Evolutionary conservation across 2,329 filamentous ascomycete species (phyloP).

Genomic region (Sarocladium brachiariae): DNA sequence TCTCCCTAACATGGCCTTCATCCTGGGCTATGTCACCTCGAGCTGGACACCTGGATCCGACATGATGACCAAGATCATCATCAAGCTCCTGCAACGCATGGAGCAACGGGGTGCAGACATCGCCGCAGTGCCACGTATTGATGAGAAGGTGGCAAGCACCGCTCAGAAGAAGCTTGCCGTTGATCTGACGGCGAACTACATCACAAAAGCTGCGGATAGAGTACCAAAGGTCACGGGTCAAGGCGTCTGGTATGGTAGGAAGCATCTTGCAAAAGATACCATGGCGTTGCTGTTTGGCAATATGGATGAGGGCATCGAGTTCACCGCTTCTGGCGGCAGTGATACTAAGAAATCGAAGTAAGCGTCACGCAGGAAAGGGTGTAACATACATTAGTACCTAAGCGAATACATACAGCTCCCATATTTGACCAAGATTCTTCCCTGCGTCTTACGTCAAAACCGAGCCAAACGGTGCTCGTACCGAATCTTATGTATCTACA

Average conservation of each 20-base stretch:
- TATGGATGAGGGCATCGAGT: conserved; percentile 25
- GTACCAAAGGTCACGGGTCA: conserved; percentile 29
- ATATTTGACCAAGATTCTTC: no score
- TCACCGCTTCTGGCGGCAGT: conserved; percentile 14
- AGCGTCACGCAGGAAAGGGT: not conserved
- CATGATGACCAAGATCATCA: conserved; percentile 34
- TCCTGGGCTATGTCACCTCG: conserved; percentile 57
- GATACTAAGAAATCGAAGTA: conserved; percentile 18
- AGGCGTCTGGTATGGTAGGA: conserved; percentile 29
- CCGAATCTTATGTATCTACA: no score
- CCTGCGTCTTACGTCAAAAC: no score
- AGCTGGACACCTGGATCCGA: conserved; percentile 58
- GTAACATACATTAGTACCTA: no score
- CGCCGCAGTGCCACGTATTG: conserved; percentile 39
- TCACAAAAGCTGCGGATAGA: conserved; percentile 27
- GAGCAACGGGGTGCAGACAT: conserved; percentile 34
- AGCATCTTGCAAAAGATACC: conserved; percentile 22
- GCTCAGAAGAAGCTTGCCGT: conserved; percentile 21
- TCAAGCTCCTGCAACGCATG: conserved; percentile 48
- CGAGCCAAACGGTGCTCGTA: no score
- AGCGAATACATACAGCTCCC: no score
- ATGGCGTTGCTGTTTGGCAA: conserved; percentile 24
- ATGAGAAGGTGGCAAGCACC: conserved; percentile 14
- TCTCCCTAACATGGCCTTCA: conserved; percentile 51
- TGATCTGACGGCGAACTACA: conserved; percentile 25